These are phyloP conservation scores for Vararia minispora DNA, from an alignment of 768 basidiomycete species.

Conservation along the genomic window DNA sequence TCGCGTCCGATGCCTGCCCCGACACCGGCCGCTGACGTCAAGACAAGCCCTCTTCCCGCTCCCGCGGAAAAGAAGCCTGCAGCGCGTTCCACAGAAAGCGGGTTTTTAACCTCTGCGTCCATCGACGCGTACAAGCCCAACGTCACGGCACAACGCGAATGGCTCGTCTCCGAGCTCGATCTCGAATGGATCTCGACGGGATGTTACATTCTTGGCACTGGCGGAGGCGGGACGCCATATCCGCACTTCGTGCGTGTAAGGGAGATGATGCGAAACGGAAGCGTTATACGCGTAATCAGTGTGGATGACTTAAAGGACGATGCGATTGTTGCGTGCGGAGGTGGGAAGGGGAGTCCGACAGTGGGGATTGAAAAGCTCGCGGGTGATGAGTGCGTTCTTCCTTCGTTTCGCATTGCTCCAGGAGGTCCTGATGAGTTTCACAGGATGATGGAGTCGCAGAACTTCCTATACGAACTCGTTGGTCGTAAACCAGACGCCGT, in stretches of 20 bases:
- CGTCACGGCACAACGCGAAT: conserved; percentile 27
- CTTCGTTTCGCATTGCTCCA: background rate
- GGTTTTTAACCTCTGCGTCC: no score
- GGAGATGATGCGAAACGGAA: conserved; percentile 41
- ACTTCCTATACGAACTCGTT: conserved; percentile 14
- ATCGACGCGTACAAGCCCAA: conserved; percentile 16
- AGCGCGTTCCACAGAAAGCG: no score
- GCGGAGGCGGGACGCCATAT: conserved; percentile 52
- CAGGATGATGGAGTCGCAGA: conserved; percentile 2
- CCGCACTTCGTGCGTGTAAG: conserved; percentile 38
- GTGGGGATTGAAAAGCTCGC: conserved; percentile 27
- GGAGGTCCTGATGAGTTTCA: background rate
- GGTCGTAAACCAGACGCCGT: conserved; percentile 21
- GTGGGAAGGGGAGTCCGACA: conserved; percentile 28
- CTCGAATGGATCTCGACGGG: conserved; percentile 53
- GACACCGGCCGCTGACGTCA: no score
- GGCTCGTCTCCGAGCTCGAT: conserved; percentile 36
- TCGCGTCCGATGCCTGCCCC: no score
- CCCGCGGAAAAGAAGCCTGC: no score
- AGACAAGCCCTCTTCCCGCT: no score
- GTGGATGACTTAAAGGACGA: conserved; percentile 30
- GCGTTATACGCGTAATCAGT: conserved; percentile 34
- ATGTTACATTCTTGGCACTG: conserved; percentile 52
- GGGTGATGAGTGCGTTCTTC: conserved; percentile 23
- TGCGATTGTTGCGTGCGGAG: conserved; percentile 29